A percentile compares a stretch with the other conserved stretches of the same genome.
phyloP scores from a whole-genome alignment of 2,329 filamentous ascomycete species.

The Beauveria sp. region DNA sequence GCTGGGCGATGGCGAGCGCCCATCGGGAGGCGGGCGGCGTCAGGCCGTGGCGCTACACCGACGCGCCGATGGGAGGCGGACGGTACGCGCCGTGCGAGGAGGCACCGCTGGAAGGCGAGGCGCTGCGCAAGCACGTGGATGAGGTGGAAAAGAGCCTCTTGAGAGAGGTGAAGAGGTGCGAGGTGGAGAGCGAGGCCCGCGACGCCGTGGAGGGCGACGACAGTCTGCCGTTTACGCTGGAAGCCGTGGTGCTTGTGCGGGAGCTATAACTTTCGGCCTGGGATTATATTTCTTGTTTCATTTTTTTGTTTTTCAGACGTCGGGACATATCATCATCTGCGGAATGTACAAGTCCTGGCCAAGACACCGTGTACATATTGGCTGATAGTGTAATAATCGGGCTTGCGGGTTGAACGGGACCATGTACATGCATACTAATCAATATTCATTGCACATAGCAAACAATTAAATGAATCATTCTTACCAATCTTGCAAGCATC shows the following conservation, averaged over 20 bases:
- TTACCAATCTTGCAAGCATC: too few relatives aligned
- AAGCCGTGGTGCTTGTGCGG: background rate
- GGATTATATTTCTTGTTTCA: background rate
- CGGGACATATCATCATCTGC: background rate
- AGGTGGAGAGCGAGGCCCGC: conserved; percentile 2
- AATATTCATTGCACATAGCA: background rate
- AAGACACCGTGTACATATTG: background rate
- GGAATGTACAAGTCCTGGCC: background rate
- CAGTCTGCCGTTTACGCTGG: background rate
- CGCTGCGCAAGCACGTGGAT: background rate
- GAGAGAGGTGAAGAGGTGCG: background rate
- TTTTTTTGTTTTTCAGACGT: background rate
- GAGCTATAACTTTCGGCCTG: background rate
- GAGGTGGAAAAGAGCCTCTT: background rate
- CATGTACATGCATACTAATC: background rate
- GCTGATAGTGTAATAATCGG: background rate
- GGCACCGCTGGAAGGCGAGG: background rate
- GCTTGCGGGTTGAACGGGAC: background rate
- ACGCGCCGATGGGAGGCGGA: background rate
- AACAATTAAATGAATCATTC: background rate
- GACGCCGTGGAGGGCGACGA: background rate
- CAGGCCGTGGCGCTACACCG: background rate
- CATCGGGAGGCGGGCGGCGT: background rate
- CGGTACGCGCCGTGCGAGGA: background rate
- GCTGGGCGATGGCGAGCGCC: background rate